Percentiles rank a stretch among this genome's conserved stretches.
Evolutionary conservation across 2,329 filamentous ascomycete species (phyloP).

Genomic region (Plenodomus lindquistii): DNA sequence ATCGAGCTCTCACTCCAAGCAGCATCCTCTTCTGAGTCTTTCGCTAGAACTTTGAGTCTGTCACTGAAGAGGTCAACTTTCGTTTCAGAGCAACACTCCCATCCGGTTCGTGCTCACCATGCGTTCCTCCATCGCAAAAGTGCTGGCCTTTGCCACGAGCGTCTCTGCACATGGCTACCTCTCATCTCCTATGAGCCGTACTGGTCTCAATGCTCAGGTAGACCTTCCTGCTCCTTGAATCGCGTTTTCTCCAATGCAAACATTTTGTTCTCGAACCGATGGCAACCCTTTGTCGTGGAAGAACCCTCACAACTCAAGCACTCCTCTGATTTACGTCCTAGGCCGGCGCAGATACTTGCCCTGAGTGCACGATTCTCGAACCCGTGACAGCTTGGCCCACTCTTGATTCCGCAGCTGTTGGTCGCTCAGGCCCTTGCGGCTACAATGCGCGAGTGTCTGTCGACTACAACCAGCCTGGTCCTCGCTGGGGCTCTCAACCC

Average conservation of each 20-base stretch:
- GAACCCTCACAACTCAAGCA: no score
- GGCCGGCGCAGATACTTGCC: slow-evolving; percentile 37
- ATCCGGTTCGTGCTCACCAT: slow-evolving; percentile 11
- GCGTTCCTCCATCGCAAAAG: slow-evolving; percentile 15
- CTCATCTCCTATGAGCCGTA: slow-evolving; percentile 38
- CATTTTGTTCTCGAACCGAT: no score
- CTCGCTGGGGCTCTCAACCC: slow-evolving; percentile 32
- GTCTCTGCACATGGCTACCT: slow-evolving; percentile 40
- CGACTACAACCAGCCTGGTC: slow-evolving; percentile 41
- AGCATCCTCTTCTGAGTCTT: not conserved
- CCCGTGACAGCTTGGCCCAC: slow-evolving; percentile 40
- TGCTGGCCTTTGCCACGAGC: slow-evolving; percentile 23
- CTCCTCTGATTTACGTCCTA: slow-evolving; percentile 2
- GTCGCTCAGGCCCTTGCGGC: slow-evolving; percentile 38
- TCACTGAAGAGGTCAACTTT: not conserved
- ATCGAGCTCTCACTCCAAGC: not conserved
- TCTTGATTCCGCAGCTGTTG: slow-evolving; percentile 30
- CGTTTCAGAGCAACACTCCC: not conserved
- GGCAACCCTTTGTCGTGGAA: no score
- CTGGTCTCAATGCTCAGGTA: slow-evolving; percentile 38
- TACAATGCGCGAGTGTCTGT: slow-evolving; percentile 42
- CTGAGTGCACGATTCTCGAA: slow-evolving; percentile 41
- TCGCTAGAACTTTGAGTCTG: not conserved
- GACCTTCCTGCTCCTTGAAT: not conserved
- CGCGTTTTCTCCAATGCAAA: not conserved